Base-by-base conservation (phyloP, 2,329 filamentous ascomycete species). In the Trichoderma koningiopsis region DNA sequence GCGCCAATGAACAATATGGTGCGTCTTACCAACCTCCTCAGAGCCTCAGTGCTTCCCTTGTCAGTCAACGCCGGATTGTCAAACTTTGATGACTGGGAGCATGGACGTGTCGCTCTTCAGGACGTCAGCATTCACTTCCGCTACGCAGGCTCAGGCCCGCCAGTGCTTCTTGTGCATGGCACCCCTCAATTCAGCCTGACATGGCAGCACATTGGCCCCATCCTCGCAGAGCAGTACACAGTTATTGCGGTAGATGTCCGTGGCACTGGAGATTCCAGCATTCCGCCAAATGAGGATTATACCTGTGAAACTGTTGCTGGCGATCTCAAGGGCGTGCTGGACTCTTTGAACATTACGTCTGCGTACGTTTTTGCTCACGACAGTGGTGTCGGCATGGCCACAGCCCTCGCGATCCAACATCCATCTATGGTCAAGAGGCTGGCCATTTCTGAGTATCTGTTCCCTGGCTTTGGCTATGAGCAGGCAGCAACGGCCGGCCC, bases 321-420 rank as follows among this genome's bases (percentile, higher is more conserved):
- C 19, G 76, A 83, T n/a, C 40, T 43, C 40, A 43, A 43, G 40
- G 40, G 40, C 19, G 40, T 43, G 40, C 19, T 43, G 14, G 40
- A 43, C 40, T 43, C 8, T 8, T n/a, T 43, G 40, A 43, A 43
- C 40, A 43, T 83, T 7, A 79, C 78, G 2, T 79, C 77, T 31
- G 74, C 81, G 1, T 82, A 83, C 69, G 79, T 84, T 0, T 80
- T 84, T 70, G 75, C 79, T 0, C 82, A 84, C 70, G 83, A 85
- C 68, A 84, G 83, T 68, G 83, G 83, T 19, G 79, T 77, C 4
- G 83, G 82, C 0, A 75, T 81, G 35, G 81, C 82, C 2, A 72
- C 78, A 0, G 81, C 82, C 0, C 75, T 84, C 0, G 80, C 82
- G 0, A 74, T 77, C 5, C 75, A 79, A 64, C 69, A 83, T 69